These are phyloP conservation scores for Penicilliopsis zonata DNA, from an alignment of 495 filamentous ascomycete species.

Conservation along the genomic window DNA sequence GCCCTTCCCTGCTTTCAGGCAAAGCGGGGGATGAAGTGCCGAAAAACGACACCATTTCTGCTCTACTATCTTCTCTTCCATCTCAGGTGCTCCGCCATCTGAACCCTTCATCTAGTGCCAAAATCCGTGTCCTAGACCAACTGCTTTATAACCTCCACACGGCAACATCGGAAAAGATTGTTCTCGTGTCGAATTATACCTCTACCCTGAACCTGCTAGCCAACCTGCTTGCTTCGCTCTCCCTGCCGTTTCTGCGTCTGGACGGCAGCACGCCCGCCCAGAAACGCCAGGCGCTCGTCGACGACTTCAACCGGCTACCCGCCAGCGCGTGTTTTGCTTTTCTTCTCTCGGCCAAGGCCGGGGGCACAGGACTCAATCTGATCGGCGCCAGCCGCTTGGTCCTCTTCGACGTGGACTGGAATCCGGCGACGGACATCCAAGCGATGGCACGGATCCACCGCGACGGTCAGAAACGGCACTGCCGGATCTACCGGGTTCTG, in stretches of 20 bases:
- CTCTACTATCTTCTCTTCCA: slow-evolving; percentile 47
- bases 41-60: slow-evolving; percentile 26
- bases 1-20: slow-evolving; percentile 49
- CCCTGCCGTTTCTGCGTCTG: slow-evolving; percentile 56
- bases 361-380: slow-evolving; percentile 66
- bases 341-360: slow-evolving; percentile 67
- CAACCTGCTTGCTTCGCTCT: slow-evolving; percentile 48
- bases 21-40: slow-evolving; percentile 22
- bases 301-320: slow-evolving; percentile 58
- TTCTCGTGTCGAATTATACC: slow-evolving; percentile 76
- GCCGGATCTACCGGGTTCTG: slow-evolving; percentile 63
- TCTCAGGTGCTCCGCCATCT: slow-evolving; percentile 43
- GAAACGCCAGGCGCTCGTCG: slow-evolving; percentile 64
- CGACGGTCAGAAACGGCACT: slow-evolving; percentile 61
- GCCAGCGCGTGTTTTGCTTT: slow-evolving; percentile 55
- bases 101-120: slow-evolving; percentile 50
- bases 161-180: slow-evolving; percentile 59
- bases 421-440: slow-evolving; percentile 68
- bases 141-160: slow-evolving; percentile 50
- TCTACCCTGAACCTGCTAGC: slow-evolving; percentile 62
- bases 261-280: slow-evolving; percentile 58
- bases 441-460: slow-evolving; percentile 81
- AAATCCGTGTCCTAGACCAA: slow-evolving; percentile 60
- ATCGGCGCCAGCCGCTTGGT: slow-evolving; percentile 66
- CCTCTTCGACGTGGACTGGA: slow-evolving; percentile 78